Percentiles rank a stretch among this genome's conserved stretches.
phyloP scores from a whole-genome alignment of 225 moss, liverwort and hornwort genomes.

The Physcomitrellopsis africana region DNA sequence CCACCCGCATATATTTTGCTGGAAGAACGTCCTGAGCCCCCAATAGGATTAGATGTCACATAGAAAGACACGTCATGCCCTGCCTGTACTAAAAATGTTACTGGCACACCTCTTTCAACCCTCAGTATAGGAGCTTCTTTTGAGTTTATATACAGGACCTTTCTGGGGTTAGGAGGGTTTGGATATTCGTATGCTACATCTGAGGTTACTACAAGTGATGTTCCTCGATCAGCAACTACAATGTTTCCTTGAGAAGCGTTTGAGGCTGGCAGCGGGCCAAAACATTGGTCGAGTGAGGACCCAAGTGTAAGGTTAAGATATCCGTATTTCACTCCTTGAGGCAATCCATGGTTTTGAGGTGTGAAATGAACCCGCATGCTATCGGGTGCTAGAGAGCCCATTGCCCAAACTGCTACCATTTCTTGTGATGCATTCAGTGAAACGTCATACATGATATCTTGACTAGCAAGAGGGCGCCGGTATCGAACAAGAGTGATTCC shows the following conservation, averaged over 20 bases:
- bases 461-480: constrained; percentile 69
- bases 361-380: constrained; percentile 69
- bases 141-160: constrained; percentile 87
- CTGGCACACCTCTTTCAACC: constrained; percentile 96
- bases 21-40: constrained; percentile 55
- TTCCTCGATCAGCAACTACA: constrained; percentile 95
- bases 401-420: constrained; percentile 91
- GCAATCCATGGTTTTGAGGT: constrained; percentile 87
- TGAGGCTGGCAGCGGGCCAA: constrained; percentile 81
- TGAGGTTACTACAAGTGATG: constrained; percentile 71
- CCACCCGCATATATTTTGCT: constrained; percentile 84
- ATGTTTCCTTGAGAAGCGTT: constrained; percentile 78
- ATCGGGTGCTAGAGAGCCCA: constrained; percentile 84
- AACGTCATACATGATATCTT: constrained; percentile 72
- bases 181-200: constrained; percentile 83
- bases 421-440: constrained; percentile 59
- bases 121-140: constrained; percentile 92
- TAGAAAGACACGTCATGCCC: constrained; percentile 92
- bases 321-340: constrained; percentile 65
- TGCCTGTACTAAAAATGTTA: constrained; percentile 90
- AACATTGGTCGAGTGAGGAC: constrained; percentile 65
- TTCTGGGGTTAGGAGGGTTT: constrained; percentile 86
- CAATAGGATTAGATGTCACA: constrained; percentile 86
- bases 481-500: constrained; percentile 94
- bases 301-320: constrained; percentile 60